Evolutionary conservation across 2,329 filamentous ascomycete genomes (phyloP).

Genomic region (Nothophoma quercina): DNA sequence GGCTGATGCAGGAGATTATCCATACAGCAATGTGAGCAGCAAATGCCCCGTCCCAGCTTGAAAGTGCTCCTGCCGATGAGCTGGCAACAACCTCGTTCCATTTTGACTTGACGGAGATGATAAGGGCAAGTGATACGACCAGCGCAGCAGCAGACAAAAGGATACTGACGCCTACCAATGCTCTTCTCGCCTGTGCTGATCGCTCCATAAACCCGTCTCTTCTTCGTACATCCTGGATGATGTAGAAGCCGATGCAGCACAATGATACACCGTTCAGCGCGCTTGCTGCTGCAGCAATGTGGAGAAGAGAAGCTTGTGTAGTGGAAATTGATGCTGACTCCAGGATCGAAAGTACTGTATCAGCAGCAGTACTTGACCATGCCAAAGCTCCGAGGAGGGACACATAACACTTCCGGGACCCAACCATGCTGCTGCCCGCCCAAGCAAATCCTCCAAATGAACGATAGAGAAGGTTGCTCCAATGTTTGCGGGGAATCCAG

Average conservation of each 20-base stretch:
- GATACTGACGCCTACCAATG: slow-evolving; percentile 33
- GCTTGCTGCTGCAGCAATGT: slow-evolving; percentile 42
- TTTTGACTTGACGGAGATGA: slow-evolving; percentile 37
- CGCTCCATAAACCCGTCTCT: slow-evolving; percentile 32
- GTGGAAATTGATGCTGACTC: slow-evolving; percentile 44
- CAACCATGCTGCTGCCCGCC: slow-evolving; percentile 28
- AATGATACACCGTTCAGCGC: slow-evolving; percentile 42
- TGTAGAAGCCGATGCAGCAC: slow-evolving; percentile 38
- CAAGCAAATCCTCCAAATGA: slow-evolving; percentile 15
- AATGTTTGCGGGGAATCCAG: neutral
- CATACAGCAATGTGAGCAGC: slow-evolving; percentile 48
- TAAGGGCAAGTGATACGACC: slow-evolving; percentile 36
- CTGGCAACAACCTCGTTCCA: slow-evolving; percentile 26
- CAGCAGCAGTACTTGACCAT: slow-evolving; percentile 45
- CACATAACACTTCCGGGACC: slow-evolving; percentile 41
- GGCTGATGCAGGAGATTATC: slow-evolving; percentile 40
- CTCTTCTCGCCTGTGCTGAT: slow-evolving; percentile 25
- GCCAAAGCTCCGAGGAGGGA: slow-evolving; percentile 44
- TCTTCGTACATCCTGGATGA: slow-evolving; percentile 40
- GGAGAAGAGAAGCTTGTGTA: slow-evolving; percentile 32
- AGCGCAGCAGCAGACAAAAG: slow-evolving; percentile 34
- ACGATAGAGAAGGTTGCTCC: slow-evolving; percentile 1
- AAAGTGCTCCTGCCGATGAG: slow-evolving; percentile 23
- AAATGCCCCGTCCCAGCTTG: slow-evolving; percentile 35
- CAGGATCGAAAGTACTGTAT: slow-evolving; percentile 47